These are phyloP conservation scores for Gossypium arboreum DNA, from an alignment of 345 rosid genomes.

Conservation along the genomic window DNA sequence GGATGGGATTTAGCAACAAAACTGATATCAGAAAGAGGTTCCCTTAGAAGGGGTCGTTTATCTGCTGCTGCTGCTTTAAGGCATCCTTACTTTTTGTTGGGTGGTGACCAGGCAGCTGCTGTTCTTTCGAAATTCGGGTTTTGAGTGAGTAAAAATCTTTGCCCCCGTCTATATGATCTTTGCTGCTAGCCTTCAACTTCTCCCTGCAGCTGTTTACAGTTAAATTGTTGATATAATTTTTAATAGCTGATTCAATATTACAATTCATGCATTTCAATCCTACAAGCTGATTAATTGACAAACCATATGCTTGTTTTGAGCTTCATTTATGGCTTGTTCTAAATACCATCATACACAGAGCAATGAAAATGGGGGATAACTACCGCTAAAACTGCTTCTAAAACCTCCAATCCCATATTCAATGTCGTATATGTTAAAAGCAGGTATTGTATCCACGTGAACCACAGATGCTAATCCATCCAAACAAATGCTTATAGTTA, in stretches of 20 bases:
- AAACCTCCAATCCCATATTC: too few relatives aligned
- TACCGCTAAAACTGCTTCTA: too few relatives aligned
- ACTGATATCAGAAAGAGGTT: constrained; percentile 77
- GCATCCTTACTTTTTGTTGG: not conserved
- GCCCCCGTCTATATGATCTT: not conserved
- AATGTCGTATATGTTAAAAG: too few relatives aligned
- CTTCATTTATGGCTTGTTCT: too few relatives aligned
- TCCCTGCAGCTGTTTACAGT: not conserved
- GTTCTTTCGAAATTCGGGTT: constrained; percentile 73
- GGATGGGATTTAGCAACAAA: constrained; percentile 96
- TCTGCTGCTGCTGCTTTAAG: constrained; percentile 60
- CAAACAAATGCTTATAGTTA: too few relatives aligned
- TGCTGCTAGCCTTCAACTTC: not conserved
- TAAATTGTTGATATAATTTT: constrained; percentile 3
- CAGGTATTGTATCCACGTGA: too few relatives aligned
- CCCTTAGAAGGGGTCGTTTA: constrained; percentile 74
- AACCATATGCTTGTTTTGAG: too few relatives aligned
- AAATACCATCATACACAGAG: too few relatives aligned
- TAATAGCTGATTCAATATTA: not conserved
- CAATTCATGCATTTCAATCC: not conserved
- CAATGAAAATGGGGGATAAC: too few relatives aligned
- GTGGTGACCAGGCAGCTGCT: constrained; percentile 22
- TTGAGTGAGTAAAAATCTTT: constrained; percentile 25
- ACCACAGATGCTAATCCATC: too few relatives aligned
- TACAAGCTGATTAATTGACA: not conserved